A percentile compares a stretch with the other conserved stretches of the same genome.
Evolutionary conservation across 2,329 filamentous ascomycete species (phyloP).

Genomic region (Chrysosporium keratinophilum): DNA sequence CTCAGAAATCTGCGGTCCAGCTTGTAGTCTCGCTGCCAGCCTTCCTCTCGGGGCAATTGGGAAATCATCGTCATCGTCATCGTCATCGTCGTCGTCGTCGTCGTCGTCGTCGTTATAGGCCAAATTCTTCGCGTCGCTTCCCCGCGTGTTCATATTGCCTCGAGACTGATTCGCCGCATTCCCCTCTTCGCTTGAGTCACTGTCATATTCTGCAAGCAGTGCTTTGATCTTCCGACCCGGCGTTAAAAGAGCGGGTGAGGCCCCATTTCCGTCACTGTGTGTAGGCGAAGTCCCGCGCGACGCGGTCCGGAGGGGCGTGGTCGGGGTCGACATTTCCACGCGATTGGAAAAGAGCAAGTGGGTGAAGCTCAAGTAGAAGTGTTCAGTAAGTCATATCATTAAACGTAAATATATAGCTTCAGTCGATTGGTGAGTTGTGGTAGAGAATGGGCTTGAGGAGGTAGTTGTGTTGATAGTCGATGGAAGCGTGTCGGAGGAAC

Average conservation of each 20-base stretch:
- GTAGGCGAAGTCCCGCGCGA: slow-evolving; percentile 25
- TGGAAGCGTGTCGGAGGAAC: not conserved
- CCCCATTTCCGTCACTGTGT: slow-evolving; percentile 9
- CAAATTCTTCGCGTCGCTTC: slow-evolving; percentile 15
- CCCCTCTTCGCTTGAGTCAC: slow-evolving; percentile 26
- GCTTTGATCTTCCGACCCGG: slow-evolving; percentile 41
- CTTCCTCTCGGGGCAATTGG: slow-evolving; percentile 49
- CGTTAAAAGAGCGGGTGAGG: slow-evolving; percentile 31
- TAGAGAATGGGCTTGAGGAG: not conserved
- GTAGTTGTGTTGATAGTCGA: not conserved
- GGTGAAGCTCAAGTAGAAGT: not conserved
- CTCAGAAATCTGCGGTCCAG: slow-evolving; percentile 27
- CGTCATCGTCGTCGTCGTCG: slow-evolving; percentile 26
- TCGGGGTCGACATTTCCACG: slow-evolving; percentile 5
- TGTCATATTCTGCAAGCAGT: slow-evolving; percentile 40
- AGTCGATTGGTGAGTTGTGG: not conserved
- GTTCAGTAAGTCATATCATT: not conserved
- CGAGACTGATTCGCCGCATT: not conserved
- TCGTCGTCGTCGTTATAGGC: slow-evolving; percentile 6
- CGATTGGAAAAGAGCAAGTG: not conserved
- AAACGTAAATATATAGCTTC: not conserved
- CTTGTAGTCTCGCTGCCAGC: slow-evolving; percentile 55
- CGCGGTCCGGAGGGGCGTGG: slow-evolving; percentile 14
- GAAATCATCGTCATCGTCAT: slow-evolving; percentile 39
- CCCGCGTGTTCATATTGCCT: slow-evolving; percentile 9